Evolutionary conservation across 2,329 filamentous ascomycete genomes (phyloP), one percentile per base, ranked within the genome.

Genomic region (Sporothrix globosa): DNA sequence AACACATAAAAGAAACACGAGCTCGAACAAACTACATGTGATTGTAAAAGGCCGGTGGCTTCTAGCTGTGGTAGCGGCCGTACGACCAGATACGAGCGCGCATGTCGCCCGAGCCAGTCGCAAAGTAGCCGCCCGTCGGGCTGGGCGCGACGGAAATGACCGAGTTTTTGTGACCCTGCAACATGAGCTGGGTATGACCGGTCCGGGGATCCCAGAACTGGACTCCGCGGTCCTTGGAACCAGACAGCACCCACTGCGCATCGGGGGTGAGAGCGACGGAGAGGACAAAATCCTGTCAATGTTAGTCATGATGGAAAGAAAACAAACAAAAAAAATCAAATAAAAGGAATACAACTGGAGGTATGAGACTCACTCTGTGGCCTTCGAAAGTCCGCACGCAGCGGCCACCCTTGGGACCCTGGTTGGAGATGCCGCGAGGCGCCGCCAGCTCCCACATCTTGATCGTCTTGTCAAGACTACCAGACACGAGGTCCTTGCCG

Each of bases 151-250:
- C 96, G 2, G 94, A 97, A 77, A 98, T 98, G 76, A 99, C 96
- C 13, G 93, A 97, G 82, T 98, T 98, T 86, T 98, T 98, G 80
- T 99, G 96, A 34, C 96, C 96, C 81, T 98, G 96, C 73, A 99
- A 87, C 96, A 98, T 98, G 79, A 99, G 91, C 82, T 98, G 95
- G 0, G 95, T 96, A 75, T 92, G 91, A 48, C 95, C 96, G 24
- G 93, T 97, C 76, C 91, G 88, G 24, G 96, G 95, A 78, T 99
- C 95, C 96, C 96, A 99, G 85, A 99, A 98, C 79, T 98, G 96
- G 27, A 99, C 96, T 65, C 96, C 95, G 67, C 96, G 89, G 78
- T 99, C 96, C 84, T 99, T 99, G 73, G 93, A 97, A 58, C 96
- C 96, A 73, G 93, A 97, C 81, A 99, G 91, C 70, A 99, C 95